Base-by-base conservation (phyloP, 352 stramenopile species). In the Pythium vanterpoolii region DNA sequence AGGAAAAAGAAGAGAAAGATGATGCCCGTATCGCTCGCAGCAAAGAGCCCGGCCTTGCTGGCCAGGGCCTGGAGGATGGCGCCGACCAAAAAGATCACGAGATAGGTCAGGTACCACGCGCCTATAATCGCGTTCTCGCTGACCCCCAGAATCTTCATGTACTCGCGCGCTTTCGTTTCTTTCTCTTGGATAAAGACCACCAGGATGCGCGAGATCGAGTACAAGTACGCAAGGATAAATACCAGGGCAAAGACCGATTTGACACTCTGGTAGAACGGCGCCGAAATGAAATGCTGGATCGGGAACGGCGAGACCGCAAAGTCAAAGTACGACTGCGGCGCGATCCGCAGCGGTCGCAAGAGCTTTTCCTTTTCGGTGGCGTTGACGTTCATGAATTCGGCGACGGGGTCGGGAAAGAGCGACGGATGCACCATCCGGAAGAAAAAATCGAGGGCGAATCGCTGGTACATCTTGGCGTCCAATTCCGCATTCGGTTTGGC, bases 101-200 rank as follows among this genome's bases (percentile, higher is more conserved):
- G 57, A 13, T 62, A 82, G 9, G 79, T 87, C 13, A 84, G 43
- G 18, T 68, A 67, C 79, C 79, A 89, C 8, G 81, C 87, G 18
- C 60, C 62, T 26, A 89, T 71, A 39, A 92, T 63, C 30, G 77
- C 83, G 27, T 57, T 42, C 47, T 86, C 79, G 3, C 74, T 84
- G 1, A 93, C 60, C 0, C 86, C 86, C 81, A 91, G 90, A 61
- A 90, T 93, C 72, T 86, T 87, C 80, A 95, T 90, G 34, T 90
- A 71, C 48, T 92, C 79, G 8, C 82, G 78, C 30, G 93, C 71
- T 30, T 76, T 64, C 23, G 75, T 86, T 56, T 93, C 83, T 56
- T 95, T 93, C 45, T 95, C 83, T 21, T 87, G 76, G 24, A 95
- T n/a, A n/a, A n/a, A n/a, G n/a, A n/a, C n/a, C n/a, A n/a, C n/a